Conservation (phyloP, 805 yeast species). For the Barnettozyma salicaria region DNA sequence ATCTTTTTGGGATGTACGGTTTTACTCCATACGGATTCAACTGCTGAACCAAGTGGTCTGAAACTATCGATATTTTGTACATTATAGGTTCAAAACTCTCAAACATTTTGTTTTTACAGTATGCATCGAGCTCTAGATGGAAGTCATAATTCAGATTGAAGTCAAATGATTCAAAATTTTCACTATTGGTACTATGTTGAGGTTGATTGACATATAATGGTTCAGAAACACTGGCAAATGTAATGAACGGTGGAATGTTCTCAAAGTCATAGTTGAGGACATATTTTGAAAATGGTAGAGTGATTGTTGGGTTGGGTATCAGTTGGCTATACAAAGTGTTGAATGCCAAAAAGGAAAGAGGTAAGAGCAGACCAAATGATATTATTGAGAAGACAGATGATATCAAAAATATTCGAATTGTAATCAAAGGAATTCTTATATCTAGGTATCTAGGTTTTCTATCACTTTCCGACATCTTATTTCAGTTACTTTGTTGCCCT, state of each 20-base stretch:
- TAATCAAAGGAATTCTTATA: slow-evolving; percentile 21
- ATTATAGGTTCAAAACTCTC: slow-evolving; percentile 15
- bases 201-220: slow-evolving; percentile 20
- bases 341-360: slow-evolving; percentile 21
- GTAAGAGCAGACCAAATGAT: slow-evolving; percentile 17
- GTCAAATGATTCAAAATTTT: slow-evolving; percentile 9
- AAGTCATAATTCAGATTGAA: slow-evolving; percentile 19
- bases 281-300: slow-evolving; percentile 17
- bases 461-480: not conserved
- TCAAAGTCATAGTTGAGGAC: slow-evolving; percentile 21
- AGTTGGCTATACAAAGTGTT: slow-evolving; percentile 23
- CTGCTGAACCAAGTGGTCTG: slow-evolving; percentile 13
- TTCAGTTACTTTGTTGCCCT: not conserved
- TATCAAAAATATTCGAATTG: slow-evolving; percentile 19
- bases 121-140: slow-evolving; percentile 14
- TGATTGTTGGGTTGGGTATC: slow-evolving; percentile 21
- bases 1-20: slow-evolving; percentile 15
- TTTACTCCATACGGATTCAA: slow-evolving; percentile 15
- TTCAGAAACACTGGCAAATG: slow-evolving; percentile 15
- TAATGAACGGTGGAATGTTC: slow-evolving; percentile 18
- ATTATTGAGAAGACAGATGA: slow-evolving; percentile 11
- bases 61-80: slow-evolving; percentile 20
- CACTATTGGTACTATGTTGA: slow-evolving; percentile 1
- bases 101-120: slow-evolving; percentile 8
- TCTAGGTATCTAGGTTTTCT: slow-evolving; percentile 13